Percentiles rank a stretch among this genome's conserved stretches.
Evolutionary conservation across 2,329 filamentous ascomycete genomes (phyloP).

Genomic region (Stachybotrys elegans): DNA sequence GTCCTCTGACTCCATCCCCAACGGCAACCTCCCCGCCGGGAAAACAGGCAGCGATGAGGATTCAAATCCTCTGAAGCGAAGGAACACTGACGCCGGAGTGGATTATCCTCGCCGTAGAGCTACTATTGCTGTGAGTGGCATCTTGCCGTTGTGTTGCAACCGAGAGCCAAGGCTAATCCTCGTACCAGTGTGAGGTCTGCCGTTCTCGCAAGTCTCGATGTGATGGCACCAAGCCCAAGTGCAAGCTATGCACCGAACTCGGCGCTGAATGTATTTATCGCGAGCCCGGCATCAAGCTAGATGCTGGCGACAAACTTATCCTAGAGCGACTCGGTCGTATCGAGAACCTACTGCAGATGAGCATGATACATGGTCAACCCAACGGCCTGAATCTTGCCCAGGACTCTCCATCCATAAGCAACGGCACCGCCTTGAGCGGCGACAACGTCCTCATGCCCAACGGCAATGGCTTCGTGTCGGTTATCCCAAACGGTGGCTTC

Average conservation of each 20-base stretch:
- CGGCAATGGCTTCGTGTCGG: conserved; percentile 42
- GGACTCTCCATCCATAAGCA: conserved; percentile 60
- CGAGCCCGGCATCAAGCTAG: conserved; percentile 81
- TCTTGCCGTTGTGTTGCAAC: not conserved
- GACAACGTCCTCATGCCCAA: conserved; percentile 46
- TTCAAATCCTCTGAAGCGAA: conserved; percentile 54
- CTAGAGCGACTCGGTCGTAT: conserved; percentile 73
- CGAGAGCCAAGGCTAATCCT: not conserved
- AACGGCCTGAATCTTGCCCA: conserved; percentile 53
- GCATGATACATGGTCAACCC: conserved; percentile 44
- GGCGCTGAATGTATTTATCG: conserved; percentile 80
- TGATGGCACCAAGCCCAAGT: conserved; percentile 76
- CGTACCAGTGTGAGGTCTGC: conserved; percentile 70
- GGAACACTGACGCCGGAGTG: conserved; percentile 55
- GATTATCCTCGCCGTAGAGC: conserved; percentile 61
- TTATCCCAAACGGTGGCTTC: conserved; percentile 59
- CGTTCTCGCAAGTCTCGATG: conserved; percentile 75
- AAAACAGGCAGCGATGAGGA: conserved; percentile 46
- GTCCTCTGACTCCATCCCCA: conserved; percentile 43
- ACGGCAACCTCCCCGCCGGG: conserved; percentile 32
- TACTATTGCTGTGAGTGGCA: conserved; percentile 56
- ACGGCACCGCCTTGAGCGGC: conserved; percentile 54
- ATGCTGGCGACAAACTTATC: conserved; percentile 82
- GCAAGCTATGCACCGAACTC: conserved; percentile 76
- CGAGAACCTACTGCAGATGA: conserved; percentile 72